Evolutionary conservation across 2,329 filamentous ascomycete species (phyloP), one percentile per base, ranked within the genome.

Genomic region (Trichoderma atrobrunneum): DNA sequence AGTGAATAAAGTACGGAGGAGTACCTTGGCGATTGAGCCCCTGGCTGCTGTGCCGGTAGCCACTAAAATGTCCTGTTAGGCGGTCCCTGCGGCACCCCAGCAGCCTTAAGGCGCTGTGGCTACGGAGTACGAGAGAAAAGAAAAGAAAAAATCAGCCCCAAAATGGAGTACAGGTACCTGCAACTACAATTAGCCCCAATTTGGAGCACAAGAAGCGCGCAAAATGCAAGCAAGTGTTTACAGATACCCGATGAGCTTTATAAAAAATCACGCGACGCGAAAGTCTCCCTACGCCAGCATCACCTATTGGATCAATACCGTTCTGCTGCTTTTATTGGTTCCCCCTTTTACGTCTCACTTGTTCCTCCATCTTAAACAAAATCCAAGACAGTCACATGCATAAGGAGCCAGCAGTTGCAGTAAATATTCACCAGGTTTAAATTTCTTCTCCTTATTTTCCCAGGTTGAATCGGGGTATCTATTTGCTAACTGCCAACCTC

Each of bases 401-500:
- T 24, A 12, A 24, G 48, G 21, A 21, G 48, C 48, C 43, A 14
- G 21, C n/a, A 51, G 43, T 24, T 54, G 48, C 21, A 54, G 21
- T 32, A 5, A 30, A 60, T 43, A 43, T 54, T 57, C 48, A 60
- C 48, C 65, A 68, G 48, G 51, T 68, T 24, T 32, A 54, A 70
- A 70, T 70, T 21, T 70, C 36, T 34, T 68, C 34, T 61, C 64
- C 54, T 67, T 61, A 60, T 51, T 68, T 68, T 69, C 71, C 71
- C 66, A 72, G 71, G 71, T 72, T 72, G 71, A 72, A 72, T 72
- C 61, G 71, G 65, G 71, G 71, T 72, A 72, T 72, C 59, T 71
- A 71, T 60, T 63, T 57, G 21, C 51, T 56, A 51, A 70, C 68
- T 70, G 30, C 54, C 39, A 57, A 54, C 54, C 66, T 69, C 66